Percentiles rank a stretch among this genome's conserved stretches.
phyloP scores from a whole-genome alignment of 2,329 filamentous ascomycete species.

The Didymellaceae sp. region DNA sequence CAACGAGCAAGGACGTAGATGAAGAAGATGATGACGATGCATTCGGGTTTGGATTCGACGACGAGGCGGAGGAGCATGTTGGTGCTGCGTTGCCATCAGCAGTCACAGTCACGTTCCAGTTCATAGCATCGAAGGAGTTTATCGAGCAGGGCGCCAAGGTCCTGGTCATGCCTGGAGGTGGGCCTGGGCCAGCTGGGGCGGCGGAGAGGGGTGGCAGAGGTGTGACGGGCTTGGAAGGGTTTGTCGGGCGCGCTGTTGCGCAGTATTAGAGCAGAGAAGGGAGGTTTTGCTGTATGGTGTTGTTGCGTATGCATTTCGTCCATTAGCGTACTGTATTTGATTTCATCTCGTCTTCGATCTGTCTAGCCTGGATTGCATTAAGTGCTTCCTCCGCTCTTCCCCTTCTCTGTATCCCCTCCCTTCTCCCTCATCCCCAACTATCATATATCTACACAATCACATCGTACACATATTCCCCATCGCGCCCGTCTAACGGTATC shows the following conservation, averaged over 20 bases:
- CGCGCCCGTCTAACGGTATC: no score
- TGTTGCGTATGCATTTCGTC: no score
- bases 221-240: slow-evolving; percentile 70
- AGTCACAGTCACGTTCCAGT: slow-evolving; percentile 68
- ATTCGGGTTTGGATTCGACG: slow-evolving; percentile 64
- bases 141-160: slow-evolving; percentile 74
- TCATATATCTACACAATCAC: no score
- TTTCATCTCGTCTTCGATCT: no score
- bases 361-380: no score
- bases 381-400: no score
- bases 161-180: slow-evolving; percentile 74
- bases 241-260: slow-evolving; percentile 67
- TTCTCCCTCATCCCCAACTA: no score
- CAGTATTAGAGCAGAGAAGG: slow-evolving; percentile 7
- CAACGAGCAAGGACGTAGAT: slow-evolving; percentile 24
- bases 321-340: no score
- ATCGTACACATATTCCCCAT: no score
- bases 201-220: slow-evolving; percentile 58
- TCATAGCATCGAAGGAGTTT: slow-evolving; percentile 74
- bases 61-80: slow-evolving; percentile 36
- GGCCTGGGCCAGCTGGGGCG: slow-evolving; percentile 63
- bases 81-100: slow-evolving; percentile 31
- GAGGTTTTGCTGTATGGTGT: no score
- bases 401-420: no score
- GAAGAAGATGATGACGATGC: slow-evolving; percentile 47